Conservation (phyloP, 208 protist species). For the Naegleria fowleri region DNA sequence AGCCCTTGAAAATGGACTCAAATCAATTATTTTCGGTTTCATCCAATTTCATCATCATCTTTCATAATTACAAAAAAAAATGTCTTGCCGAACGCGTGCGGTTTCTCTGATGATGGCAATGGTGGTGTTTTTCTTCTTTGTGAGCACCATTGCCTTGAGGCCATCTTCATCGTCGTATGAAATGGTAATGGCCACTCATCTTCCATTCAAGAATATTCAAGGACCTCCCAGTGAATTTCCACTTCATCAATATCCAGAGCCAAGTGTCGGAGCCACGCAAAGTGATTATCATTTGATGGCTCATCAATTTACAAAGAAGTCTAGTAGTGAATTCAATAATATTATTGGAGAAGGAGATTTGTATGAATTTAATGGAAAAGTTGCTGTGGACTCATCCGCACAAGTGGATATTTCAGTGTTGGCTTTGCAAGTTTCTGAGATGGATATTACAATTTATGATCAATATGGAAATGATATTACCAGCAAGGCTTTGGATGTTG, state of each 20-base stretch:
- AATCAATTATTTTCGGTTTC: no score
- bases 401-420: neutral
- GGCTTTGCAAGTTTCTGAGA: neutral
- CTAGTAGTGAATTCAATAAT: no score
- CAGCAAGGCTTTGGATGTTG: neutral
- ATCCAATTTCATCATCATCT: no score
- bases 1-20: no score
- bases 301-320: neutral
- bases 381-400: neutral
- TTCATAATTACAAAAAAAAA: no score
- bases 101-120: no score
- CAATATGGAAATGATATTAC: neutral
- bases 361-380: neutral
- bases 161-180: no score
- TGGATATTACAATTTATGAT: neutral
- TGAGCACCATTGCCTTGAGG: no score
- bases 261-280: neutral
- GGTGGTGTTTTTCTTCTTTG: no score
- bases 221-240: constrained; percentile 4
- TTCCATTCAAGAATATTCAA: constrained; percentile 3
- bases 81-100: no score
- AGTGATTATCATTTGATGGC: neutral
- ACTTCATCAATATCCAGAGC: neutral
- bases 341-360: neutral
- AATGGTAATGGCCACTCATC: no score